Conservation (phyloP, 2,329 filamentous ascomycete genomes). For the Sarocladium oryzae region DNA sequence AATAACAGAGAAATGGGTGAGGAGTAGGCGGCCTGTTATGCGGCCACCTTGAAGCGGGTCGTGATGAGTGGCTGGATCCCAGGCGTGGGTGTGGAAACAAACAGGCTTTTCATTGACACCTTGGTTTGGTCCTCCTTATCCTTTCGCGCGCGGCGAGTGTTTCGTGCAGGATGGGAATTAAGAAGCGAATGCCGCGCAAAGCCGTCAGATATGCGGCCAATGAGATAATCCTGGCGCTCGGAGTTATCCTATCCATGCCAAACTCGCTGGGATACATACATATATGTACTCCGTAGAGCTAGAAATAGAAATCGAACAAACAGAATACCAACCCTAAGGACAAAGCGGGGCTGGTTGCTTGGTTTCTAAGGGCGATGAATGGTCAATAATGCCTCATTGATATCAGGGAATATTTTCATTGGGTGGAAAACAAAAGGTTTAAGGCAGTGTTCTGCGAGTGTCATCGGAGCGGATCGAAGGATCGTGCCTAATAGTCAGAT, state of each 20-base stretch:
- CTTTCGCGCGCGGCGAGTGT: background rate
- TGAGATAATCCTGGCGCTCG: too few species aligned
- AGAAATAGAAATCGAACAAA: background rate
- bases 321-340: background rate
- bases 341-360: background rate
- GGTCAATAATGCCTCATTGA: slow-evolving; percentile 3
- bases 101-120: too few species aligned
- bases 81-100: background rate
- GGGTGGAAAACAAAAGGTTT: background rate
- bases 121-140: background rate
- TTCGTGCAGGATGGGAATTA: too few species aligned
- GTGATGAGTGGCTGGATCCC: background rate
- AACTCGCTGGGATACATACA: background rate
- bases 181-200: too few species aligned
- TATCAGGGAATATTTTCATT: background rate
- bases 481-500: slow-evolving; percentile 5
- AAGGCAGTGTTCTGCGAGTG: background rate
- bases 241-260: too few species aligned
- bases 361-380: background rate
- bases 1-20: background rate
- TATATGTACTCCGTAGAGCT: background rate
- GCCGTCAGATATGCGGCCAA: too few species aligned
- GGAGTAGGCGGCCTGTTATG: slow-evolving; percentile 8
- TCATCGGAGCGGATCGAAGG: background rate
- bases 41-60: background rate